Base-by-base conservation (phyloP, 2,329 filamentous ascomycete genomes). In the Amesomyces nigricolor region DNA sequence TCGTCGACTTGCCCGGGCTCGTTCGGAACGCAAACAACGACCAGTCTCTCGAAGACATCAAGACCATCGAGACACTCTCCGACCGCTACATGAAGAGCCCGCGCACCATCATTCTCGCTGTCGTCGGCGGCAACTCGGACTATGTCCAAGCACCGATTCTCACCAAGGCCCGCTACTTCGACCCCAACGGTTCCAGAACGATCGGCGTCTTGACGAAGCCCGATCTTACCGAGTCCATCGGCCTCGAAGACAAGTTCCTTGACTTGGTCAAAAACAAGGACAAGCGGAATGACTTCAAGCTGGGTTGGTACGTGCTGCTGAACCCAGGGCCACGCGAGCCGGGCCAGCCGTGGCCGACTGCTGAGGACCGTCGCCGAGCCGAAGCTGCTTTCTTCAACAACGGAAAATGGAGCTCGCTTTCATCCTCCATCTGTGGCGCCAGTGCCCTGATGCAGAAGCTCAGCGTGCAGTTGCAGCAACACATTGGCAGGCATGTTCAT, bases 1-100 rank as follows among this genome's bases (percentile, higher is more conserved):
- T 85, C 1, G 80, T 85, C 7, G 82, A 86, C 66, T 71, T 86
- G 35, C 82, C 82, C 0, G 81, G 82, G 1, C 68, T 85, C 1
- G 78, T 83, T 29, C 72, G 75, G 32, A 77, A 80, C 8, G 75
- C 75, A 61, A 81, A 78, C 58, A 71, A 74, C 30, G 73, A 78
- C 52, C 78, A 83, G 63, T 79, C 77, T 1, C 71, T 74, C 30
- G 69, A 73, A 19, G 80, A 82, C 43, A 78, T 79, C 53, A 69
- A 73, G 57, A 75, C 78, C 2, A 79, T 83, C 47, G 75, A 78
- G 30, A 60, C 71, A 0, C 67, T 84, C 2, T 78, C 75, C 10
- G 75, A 79, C 7, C 72, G 72, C 29, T 81, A 81, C 66, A 80
- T 80, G 78, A 78, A 78, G 70, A 77, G 77, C 58, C 70, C 76